Evolutionary conservation across 23 red algal species (phyloP).

Genomic region (Pyropia haitanensis): DNA sequence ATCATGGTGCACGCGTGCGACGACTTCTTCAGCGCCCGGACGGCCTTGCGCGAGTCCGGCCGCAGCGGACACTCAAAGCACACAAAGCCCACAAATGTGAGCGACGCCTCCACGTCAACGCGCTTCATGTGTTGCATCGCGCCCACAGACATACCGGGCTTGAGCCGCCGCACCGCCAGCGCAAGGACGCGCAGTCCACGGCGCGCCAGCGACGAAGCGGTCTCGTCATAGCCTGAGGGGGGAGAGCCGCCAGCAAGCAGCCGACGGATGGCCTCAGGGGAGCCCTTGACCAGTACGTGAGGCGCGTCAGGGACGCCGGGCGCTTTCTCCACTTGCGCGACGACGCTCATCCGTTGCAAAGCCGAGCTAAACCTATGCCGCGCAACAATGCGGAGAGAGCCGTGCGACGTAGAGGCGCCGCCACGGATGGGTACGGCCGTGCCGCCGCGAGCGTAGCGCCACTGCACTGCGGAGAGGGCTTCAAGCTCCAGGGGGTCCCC

Average conservation of each 20-base stretch:
- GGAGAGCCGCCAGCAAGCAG: conserved; percentile 41
- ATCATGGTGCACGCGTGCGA: conserved; percentile 81
- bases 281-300: conserved; percentile 82
- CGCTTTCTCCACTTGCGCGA: conserved; percentile 39
- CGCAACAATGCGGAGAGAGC: conserved; percentile 51
- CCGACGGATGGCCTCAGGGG: conserved; percentile 69
- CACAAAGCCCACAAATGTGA: conserved; percentile 86
- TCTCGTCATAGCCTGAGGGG: conserved; percentile 55
- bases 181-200: conserved; percentile 86
- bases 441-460: conserved; percentile 38
- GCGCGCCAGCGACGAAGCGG: conserved; percentile 56
- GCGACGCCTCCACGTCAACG: conserved; percentile 54
- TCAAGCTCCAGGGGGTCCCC: conserved; percentile 89
- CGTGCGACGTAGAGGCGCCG: conserved; percentile 12
- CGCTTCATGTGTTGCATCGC: conserved; percentile 30
- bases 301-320: conserved; percentile 10
- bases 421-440: conserved; percentile 38
- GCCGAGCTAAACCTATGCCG: conserved; percentile 70
- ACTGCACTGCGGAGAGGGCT: conserved; percentile 61
- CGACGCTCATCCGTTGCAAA: conserved; percentile 95
- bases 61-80: conserved; percentile 87
- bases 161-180: conserved; percentile 58
- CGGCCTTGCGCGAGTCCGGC: conserved; percentile 70
- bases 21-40: conserved; percentile 54
- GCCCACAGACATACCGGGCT: conserved; percentile 21